Base-by-base conservation (phyloP, 805 yeast genomes). In the Kurtzmaniella fragi region DNA sequence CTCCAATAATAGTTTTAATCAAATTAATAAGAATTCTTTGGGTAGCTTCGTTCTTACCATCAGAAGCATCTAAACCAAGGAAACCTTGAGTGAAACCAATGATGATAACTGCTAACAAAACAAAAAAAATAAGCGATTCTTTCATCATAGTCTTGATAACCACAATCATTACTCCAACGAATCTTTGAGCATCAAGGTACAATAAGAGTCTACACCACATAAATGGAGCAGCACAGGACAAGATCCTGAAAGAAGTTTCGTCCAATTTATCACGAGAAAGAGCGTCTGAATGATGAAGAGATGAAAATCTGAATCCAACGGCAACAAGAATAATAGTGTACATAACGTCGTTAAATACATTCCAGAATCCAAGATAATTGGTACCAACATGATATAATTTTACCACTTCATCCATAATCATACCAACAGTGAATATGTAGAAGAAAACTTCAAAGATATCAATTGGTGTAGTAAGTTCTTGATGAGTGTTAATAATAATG, bases 91-190 rank as follows among this genome's bases (percentile, higher is more conserved):
- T 63, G 61, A 88, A 88, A 0, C 96, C 96, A 35, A 83, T 56
- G 44, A 83, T 79, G 28, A 88, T 80, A 41, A 87, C 75, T 7
- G 73, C 64, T 40, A 88, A 67, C 47, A 88, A 63, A 33, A 85
- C 83, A 54, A 88, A 88, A 64, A 88, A 88, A 11, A 87, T 71
- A n/a, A 85, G 57, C 2, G 93, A 82, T 58, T 88, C 96, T 50
- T 82, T 80, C 86, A 88, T 82, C 87, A 88, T 83, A 41, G 81
- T 82, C 52, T 85, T 85, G 36, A 85, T 64, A 4, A 88, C 91
- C 23, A 88, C 91, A 45, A 88, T 75, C 88, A 88, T 84, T 2
- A 89, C 86, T 31, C 96, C 96, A 35, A 87, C 85, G 58, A 88
- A 87, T 49, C 76, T 75, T 47, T 80, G 79, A 9, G 90, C 83